Evolutionary conservation across 2,329 filamentous ascomycete species (phyloP).

Genomic region (Colletotrichum sp.): DNA sequence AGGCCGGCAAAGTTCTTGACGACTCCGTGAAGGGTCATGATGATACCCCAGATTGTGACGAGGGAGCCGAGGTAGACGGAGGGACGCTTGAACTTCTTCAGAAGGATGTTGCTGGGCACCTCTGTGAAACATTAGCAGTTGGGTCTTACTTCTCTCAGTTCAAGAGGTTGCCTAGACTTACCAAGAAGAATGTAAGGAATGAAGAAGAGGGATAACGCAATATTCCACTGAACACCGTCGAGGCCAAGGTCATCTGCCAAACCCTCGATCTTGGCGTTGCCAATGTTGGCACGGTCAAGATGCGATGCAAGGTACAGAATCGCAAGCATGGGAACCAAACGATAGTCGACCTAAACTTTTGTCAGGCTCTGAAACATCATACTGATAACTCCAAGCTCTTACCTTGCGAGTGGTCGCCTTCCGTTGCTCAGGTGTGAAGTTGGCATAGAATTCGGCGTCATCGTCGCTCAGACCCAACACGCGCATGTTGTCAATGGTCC

Average conservation of each 20-base stretch:
- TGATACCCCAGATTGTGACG: conserved; percentile 55
- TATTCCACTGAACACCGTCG: conserved; percentile 63
- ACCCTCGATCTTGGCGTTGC: conserved; percentile 56
- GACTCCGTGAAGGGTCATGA: conserved; percentile 30
- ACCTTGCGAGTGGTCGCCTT: conserved; percentile 31
- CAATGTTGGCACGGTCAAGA: conserved; percentile 58
- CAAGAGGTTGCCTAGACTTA: background rate
- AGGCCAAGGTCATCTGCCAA: conserved; percentile 45
- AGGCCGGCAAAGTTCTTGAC: conserved; percentile 32
- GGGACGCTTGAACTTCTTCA: conserved; percentile 65
- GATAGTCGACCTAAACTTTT: conserved; percentile 9
- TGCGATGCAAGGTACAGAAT: conserved; percentile 62
- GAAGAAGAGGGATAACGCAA: conserved; percentile 62
- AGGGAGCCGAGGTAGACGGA: conserved; percentile 69
- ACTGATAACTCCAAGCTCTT: background rate
- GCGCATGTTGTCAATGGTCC: conserved; percentile 31
- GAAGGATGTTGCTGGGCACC: conserved; percentile 66
- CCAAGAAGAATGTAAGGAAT: conserved; percentile 65
- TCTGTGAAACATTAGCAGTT: conserved; percentile 36
- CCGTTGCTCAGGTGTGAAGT: conserved; percentile 25
- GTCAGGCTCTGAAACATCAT: background rate
- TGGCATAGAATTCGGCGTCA: conserved; percentile 32
- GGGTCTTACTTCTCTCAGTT: too few relatives aligned
- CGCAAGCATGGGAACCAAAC: conserved; percentile 56
- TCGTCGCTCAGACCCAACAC: conserved; percentile 32